These are phyloP conservation scores for Ophiocordyceps robertsii DNA, from an alignment of 2,329 filamentous ascomycete genomes.

Conservation along the genomic window DNA sequence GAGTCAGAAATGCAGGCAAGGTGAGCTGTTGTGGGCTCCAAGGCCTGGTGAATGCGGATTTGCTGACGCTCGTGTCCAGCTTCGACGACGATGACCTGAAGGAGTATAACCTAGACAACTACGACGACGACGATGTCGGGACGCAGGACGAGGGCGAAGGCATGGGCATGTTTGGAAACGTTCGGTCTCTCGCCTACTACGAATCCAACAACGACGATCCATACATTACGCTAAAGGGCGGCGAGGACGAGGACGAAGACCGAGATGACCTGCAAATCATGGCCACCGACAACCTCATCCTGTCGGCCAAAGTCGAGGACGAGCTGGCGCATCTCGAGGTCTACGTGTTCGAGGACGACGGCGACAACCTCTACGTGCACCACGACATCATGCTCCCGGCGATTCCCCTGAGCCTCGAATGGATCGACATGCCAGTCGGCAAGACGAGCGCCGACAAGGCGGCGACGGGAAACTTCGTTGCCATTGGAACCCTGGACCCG, in stretches of 20 bases:
- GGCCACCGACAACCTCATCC: conserved; percentile 80
- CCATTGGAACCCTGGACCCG: conserved; percentile 92
- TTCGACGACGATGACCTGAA: conserved; percentile 76
- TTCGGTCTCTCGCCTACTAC: conserved; percentile 88
- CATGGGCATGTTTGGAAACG: conserved; percentile 89
- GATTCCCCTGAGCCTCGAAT: conserved; percentile 90
- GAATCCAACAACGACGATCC: conserved; percentile 89
- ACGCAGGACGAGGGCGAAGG: conserved; percentile 43
- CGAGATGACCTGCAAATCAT: conserved; percentile 88
- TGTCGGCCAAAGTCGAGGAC: conserved; percentile 91
- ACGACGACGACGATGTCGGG: conserved; percentile 64
- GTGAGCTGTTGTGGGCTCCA: conserved; percentile 1
- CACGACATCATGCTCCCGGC: conserved; percentile 99
- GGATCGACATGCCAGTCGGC: conserved; percentile 84
- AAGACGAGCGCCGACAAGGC: conserved; percentile 50
- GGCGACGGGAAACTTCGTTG: conserved; percentile 76
- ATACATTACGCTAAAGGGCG: conserved; percentile 78
- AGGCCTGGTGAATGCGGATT: not conserved
- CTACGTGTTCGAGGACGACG: conserved; percentile 91
- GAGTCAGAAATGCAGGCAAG: conserved; percentile 1
- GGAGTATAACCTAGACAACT: conserved; percentile 92
- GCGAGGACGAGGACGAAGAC: conserved; percentile 62
- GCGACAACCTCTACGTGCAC: conserved; percentile 96
- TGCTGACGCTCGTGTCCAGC: conserved; percentile 18
- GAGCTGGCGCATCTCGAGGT: conserved; percentile 94